Base-by-base conservation (phyloP, 2,329 filamentous ascomycete genomes). In the Colletotrichum sublineola region DNA sequence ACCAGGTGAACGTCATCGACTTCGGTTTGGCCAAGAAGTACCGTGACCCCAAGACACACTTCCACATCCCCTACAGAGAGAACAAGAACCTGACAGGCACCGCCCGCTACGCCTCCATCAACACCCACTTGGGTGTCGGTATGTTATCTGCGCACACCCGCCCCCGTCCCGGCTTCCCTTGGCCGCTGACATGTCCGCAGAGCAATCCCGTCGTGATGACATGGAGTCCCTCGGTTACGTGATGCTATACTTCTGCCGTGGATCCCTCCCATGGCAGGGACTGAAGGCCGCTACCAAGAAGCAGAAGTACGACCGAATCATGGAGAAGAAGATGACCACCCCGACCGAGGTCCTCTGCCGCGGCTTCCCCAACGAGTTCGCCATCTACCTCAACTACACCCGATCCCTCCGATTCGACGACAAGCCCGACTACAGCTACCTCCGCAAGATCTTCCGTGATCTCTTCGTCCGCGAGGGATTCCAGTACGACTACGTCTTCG, bases 241-340 rank as follows among this genome's bases (percentile, higher is more conserved):
- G 80, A 98, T 99, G 95, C 93, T 99, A 75, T 99, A 99, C 90
- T 99, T 99, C 88, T 98, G 96, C 89, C 96, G 96, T 84, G 96
- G 96, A 75, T 98, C 95, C 75, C 94, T 99, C 70, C 96, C 96
- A 74, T 99, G 96, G 96, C 96, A 99, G 87, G 96, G 96, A 69
- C 89, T 98, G 67, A 98, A 98, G 91, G 96, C 96, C 86, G 96
- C 96, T 78, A 98, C 95, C 77, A 98, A 98, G 92, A 98, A 98
- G 92, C 96, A 98, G 88, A 99, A 99, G 88, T 98, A 99, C 82
- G 96, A 99, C 86, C 92, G 96, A 76, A 99, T 99, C 86, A 98
- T 98, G 96, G 96, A 99, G 90, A 99, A 99, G 92, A 99, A 99
- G 94, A 98, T 98, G 96, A 99, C 96, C 18, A 99, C 96, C 3